phyloP scores from a whole-genome alignment of 768 basidiomycete species.

The Serendipita sp. region DNA sequence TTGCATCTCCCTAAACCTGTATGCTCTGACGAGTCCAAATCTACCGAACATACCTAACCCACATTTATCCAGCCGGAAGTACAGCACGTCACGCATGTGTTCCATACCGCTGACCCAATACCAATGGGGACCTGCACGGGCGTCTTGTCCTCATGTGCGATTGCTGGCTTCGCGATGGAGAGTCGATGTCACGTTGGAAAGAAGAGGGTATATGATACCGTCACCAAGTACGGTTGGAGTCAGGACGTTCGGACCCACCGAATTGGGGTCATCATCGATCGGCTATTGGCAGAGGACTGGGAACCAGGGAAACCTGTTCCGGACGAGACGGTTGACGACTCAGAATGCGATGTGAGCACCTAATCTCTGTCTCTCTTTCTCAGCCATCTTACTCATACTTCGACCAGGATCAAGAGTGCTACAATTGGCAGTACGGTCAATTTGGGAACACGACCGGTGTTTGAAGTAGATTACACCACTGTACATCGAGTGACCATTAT shows the following conservation, averaged over 20 bases:
- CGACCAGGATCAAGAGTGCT: background rate
- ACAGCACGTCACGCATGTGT: conserved; percentile 71
- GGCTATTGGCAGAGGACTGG: background rate
- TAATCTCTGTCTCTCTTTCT: background rate
- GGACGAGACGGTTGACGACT: background rate
- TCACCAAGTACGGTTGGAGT: conserved; percentile 61
- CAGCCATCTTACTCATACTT: background rate
- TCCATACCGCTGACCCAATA: conserved; percentile 88
- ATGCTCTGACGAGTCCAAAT: conserved; percentile 13
- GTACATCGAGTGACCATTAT: background rate
- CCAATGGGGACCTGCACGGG: conserved; percentile 75
- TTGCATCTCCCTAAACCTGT: conserved; percentile 82
- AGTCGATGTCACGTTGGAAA: conserved; percentile 78
- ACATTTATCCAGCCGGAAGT: conserved; percentile 35
- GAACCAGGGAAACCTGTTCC: background rate
- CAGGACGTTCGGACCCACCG: conserved; percentile 57
- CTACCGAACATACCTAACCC: background rate
- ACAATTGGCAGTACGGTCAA: background rate
- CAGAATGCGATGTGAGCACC: background rate
- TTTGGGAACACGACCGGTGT: background rate
- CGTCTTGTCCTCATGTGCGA: conserved; percentile 22
- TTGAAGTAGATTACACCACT: background rate
- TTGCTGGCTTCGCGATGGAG: conserved; percentile 67
- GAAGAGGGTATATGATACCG: conserved; percentile 71
- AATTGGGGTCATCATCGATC: conserved; percentile 53